Evolutionary conservation across 2,329 filamentous ascomycete species (phyloP).

Genomic region (Aspergillus tubingensis): DNA sequence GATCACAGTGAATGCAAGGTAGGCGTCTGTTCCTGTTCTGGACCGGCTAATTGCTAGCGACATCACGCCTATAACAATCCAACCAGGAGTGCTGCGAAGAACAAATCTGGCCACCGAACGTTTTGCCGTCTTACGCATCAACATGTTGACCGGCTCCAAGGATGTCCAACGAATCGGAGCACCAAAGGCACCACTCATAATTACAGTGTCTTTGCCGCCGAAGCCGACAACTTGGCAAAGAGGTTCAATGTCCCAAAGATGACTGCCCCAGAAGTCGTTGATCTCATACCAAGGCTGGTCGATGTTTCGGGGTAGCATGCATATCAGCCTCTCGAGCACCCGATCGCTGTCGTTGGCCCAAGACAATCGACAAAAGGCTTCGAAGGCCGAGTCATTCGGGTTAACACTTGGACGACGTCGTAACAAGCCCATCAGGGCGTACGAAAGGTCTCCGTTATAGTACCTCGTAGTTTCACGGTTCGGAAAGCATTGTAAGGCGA

Average conservation of each 20-base stretch:
- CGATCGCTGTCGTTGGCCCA: slow-evolving; percentile 49
- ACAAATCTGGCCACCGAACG: slow-evolving; percentile 7
- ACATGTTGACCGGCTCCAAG: slow-evolving; percentile 30
- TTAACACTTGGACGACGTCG: slow-evolving; percentile 44
- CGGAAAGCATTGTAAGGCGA: slow-evolving; percentile 46
- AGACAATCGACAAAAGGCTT: slow-evolving; percentile 52
- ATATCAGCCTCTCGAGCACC: slow-evolving; percentile 50
- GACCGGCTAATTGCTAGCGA: no score
- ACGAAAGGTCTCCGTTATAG: slow-evolving; percentile 45
- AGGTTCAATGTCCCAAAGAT: slow-evolving; percentile 52
- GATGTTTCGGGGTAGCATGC: slow-evolving; percentile 39
- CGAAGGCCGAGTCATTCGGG: slow-evolving; percentile 45
- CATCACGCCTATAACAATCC: no score
- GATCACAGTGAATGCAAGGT: no score
- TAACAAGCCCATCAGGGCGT: slow-evolving; percentile 51
- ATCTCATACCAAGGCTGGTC: slow-evolving; percentile 42
- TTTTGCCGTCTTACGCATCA: slow-evolving; percentile 21
- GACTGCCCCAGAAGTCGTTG: slow-evolving; percentile 43
- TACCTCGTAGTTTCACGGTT: slow-evolving; percentile 41
- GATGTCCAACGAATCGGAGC: slow-evolving; percentile 49
- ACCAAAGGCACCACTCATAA: slow-evolving; percentile 45
- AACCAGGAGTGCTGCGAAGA: no score
- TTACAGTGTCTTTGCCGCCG: slow-evolving; percentile 46
- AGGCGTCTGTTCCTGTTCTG: no score
- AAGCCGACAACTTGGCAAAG: slow-evolving; percentile 45